Percentiles rank a stretch among this genome's conserved stretches.
These are phyloP conservation scores for Protomyces inouyei DNA, from an alignment of 1,139 yeast genomes.

Conservation along the genomic window DNA sequence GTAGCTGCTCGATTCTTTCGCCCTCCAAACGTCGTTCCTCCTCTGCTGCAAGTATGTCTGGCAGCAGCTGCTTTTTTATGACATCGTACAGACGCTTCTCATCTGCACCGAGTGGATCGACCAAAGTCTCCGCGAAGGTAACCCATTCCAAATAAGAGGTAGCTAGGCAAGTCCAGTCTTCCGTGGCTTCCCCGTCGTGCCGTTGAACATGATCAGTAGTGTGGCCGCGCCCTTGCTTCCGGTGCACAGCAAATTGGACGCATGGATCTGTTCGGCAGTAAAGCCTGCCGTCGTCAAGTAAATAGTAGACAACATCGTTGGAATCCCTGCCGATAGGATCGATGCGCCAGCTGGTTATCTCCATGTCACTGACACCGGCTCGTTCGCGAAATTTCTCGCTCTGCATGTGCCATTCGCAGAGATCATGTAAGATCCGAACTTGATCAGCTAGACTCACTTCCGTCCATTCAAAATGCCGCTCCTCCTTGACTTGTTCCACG, in stretches of 20 bases:
- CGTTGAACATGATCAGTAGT: background rate
- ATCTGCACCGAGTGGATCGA: background rate
- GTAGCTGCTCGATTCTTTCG: constrained; percentile 8
- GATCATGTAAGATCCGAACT: constrained; percentile 10
- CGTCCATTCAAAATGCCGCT: background rate
- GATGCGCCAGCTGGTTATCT: constrained; percentile 18
- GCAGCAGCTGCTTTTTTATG: constrained; percentile 1
- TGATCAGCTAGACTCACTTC: background rate
- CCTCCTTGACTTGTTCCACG: constrained; percentile 14
- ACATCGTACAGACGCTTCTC: background rate
- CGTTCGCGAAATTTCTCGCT: constrained; percentile 21
- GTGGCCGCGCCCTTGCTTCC: background rate
- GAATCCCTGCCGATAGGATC: constrained; percentile 14
- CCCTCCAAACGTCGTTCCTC: background rate
- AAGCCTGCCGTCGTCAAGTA: constrained; percentile 15
- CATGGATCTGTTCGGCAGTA: constrained; percentile 10
- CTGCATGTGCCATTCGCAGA: constrained; percentile 25
- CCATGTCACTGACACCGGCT: constrained; percentile 5
- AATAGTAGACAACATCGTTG: constrained; percentile 3
- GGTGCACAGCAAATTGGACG: background rate
- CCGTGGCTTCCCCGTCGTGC: background rate
- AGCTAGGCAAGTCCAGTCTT: constrained; percentile 20
- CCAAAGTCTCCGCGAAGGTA: background rate
- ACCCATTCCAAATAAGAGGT: constrained; percentile 12
- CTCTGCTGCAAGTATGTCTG: constrained; percentile 5